Conservation (phyloP, 2,329 filamentous ascomycete species). For the Chrysoporthe cubensis region DNA sequence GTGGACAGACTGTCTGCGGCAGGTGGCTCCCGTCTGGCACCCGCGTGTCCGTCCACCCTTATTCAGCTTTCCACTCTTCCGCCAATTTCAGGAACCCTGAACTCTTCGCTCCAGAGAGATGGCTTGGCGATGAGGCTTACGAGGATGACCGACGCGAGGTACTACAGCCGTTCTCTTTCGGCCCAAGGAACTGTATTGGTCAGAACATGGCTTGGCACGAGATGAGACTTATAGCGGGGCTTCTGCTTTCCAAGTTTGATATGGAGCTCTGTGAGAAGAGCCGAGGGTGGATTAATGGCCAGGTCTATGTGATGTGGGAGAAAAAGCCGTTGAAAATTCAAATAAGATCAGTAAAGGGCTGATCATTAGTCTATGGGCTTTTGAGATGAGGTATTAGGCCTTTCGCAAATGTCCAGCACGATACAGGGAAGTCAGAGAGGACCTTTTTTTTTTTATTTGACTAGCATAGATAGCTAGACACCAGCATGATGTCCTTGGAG, state of each 20-base stretch:
- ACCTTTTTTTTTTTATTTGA: no score
- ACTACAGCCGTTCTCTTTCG: conserved; percentile 37
- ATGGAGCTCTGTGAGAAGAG: conserved; percentile 44
- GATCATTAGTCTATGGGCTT: neutral
- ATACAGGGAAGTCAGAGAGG: no score
- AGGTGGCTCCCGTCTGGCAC: conserved; percentile 41
- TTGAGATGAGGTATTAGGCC: no score
- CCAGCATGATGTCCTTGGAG: no score
- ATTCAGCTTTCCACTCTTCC: conserved; percentile 47
- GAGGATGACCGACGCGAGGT: conserved; percentile 33
- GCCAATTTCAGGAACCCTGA: conserved; percentile 49
- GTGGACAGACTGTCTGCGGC: conserved; percentile 39
- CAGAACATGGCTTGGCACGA: conserved; percentile 51
- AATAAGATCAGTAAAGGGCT: conserved; percentile 35
- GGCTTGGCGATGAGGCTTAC: conserved; percentile 36
- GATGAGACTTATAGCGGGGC: conserved; percentile 52
- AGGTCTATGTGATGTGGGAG: conserved; percentile 44
- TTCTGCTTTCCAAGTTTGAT: conserved; percentile 54
- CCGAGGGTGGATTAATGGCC: conserved; percentile 44
- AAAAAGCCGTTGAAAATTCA: conserved; percentile 42
- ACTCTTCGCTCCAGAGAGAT: conserved; percentile 53
- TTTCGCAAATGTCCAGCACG: no score
- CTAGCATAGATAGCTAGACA: no score
- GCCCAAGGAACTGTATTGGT: conserved; percentile 39
- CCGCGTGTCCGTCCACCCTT: conserved; percentile 48